Conservation (phyloP, 768 basidiomycete species). For the Tubosaeta sp. region DNA sequence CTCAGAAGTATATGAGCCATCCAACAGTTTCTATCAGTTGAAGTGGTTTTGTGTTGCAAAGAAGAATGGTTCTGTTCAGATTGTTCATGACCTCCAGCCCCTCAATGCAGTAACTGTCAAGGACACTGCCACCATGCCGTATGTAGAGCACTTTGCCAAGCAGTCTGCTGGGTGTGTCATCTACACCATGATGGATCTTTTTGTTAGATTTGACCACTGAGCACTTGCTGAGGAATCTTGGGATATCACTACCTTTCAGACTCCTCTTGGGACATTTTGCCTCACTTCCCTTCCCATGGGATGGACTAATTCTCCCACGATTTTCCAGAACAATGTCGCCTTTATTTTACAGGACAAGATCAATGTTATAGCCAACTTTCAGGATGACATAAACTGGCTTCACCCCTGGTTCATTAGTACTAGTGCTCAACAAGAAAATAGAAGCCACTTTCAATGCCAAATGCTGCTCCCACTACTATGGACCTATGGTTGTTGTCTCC, state of each 20-base stretch:
- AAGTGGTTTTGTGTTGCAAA: slow-evolving; percentile 38
- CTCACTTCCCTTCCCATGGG: slow-evolving; percentile 39
- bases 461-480: too few species aligned
- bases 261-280: slow-evolving; percentile 32
- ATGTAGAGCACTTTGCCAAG: slow-evolving; percentile 12
- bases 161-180: slow-evolving; percentile 7
- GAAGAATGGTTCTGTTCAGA: slow-evolving; percentile 19
- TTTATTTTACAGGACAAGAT: slow-evolving; percentile 40
- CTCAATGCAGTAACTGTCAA: slow-evolving; percentile 15
- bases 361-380: slow-evolving; percentile 30
- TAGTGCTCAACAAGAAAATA: too few species aligned
- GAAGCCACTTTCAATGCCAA: too few species aligned
- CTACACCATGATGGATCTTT: slow-evolving; percentile 4
- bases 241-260: slow-evolving; percentile 43
- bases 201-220: not conserved
- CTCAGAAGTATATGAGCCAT: slow-evolving; percentile 38
- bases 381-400: slow-evolving; percentile 41
- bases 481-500: too few species aligned
- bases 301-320: slow-evolving; percentile 37
- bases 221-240: slow-evolving; percentile 9
- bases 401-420: too few species aligned
- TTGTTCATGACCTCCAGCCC: slow-evolving; percentile 25
- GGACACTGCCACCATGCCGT: slow-evolving; percentile 8
- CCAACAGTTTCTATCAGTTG: slow-evolving; percentile 35
- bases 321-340: slow-evolving; percentile 38